Evolutionary conservation across 202 grass and related monocot genomes (phyloP).

Genomic region (Brachypodium distachyon): DNA sequence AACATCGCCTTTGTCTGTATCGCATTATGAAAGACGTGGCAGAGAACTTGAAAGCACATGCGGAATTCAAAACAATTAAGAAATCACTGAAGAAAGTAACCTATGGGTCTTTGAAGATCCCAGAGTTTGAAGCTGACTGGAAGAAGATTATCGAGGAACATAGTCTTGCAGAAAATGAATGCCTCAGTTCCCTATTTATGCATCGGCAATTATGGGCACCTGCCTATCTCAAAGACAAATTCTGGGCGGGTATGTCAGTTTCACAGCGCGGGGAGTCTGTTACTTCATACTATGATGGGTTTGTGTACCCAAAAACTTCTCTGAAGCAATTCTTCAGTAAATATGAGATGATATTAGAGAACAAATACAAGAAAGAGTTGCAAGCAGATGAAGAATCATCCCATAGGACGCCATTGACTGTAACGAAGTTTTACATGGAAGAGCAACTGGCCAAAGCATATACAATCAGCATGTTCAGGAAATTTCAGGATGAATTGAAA

Average conservation of each 20-base stretch:
- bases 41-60: constrained; percentile 72
- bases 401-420: constrained; percentile 64
- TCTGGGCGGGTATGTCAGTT: constrained; percentile 90
- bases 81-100: constrained; percentile 58
- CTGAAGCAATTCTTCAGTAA: constrained; percentile 88
- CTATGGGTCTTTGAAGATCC: constrained; percentile 63
- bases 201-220: constrained; percentile 68
- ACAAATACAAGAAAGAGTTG: constrained; percentile 81
- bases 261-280: constrained; percentile 46
- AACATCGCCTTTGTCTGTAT: constrained; percentile 68
- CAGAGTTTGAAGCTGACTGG: constrained; percentile 82
- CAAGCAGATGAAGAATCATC: constrained; percentile 94
- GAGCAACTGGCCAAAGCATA: constrained; percentile 86
- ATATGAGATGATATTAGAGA: constrained; percentile 83
- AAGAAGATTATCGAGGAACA: constrained; percentile 58
- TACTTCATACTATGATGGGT: constrained; percentile 83
- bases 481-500: constrained; percentile 97
- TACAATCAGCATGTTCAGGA: constrained; percentile 90
- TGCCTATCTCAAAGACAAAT: constrained; percentile 76
- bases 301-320: constrained; percentile 84
- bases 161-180: constrained; percentile 72
- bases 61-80: constrained; percentile 82
- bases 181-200: constrained; percentile 69
- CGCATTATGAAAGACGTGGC: constrained; percentile 76
- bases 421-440: constrained; percentile 97